Evolutionary conservation across 495 filamentous ascomycete genomes (phyloP).

Genomic region (Apodospora peruviana): DNA sequence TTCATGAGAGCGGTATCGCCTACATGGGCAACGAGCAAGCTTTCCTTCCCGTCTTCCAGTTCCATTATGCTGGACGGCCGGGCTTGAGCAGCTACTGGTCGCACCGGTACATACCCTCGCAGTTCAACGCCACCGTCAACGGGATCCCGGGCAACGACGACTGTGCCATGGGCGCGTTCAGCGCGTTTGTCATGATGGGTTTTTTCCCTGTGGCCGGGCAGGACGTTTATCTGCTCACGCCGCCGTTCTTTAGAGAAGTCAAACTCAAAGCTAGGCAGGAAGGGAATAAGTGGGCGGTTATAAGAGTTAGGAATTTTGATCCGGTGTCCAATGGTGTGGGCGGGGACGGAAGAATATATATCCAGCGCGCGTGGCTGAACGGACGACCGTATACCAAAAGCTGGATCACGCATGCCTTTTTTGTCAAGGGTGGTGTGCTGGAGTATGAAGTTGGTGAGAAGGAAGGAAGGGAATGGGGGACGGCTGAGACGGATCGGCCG

Average conservation of each 20-base stretch:
- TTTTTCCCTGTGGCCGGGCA: conserved; percentile 71
- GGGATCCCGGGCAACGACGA: conserved; percentile 75
- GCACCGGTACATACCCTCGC: conserved; percentile 60
- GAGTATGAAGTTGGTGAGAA: conserved; percentile 57
- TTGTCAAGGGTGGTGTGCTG: conserved; percentile 57
- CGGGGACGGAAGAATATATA: conserved; percentile 33
- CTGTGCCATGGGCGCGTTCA: conserved; percentile 70
- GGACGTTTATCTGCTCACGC: conserved; percentile 65
- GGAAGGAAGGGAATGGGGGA: conserved; percentile 67
- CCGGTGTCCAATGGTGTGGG: conserved; percentile 36
- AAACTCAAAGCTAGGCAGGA: conserved; percentile 37
- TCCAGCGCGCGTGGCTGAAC: conserved; percentile 61
- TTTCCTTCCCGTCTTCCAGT: conserved; percentile 67
- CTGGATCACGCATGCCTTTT: conserved; percentile 73
- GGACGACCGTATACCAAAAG: conserved; percentile 57
- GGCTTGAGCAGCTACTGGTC: conserved; percentile 55
- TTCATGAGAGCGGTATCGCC: conserved; percentile 57
- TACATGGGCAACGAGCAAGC: conserved; percentile 72
- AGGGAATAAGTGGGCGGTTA: conserved; percentile 49
- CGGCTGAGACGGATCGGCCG: conserved; percentile 55
- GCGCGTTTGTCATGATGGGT: conserved; percentile 63
- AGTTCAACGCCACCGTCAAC: conserved; percentile 55
- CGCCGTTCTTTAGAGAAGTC: conserved; percentile 60
- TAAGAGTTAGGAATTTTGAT: conserved; percentile 56
- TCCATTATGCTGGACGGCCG: conserved; percentile 66